Conservation (phyloP, 2,329 filamentous ascomycete species). For the Colletotrichum godetiae region DNA sequence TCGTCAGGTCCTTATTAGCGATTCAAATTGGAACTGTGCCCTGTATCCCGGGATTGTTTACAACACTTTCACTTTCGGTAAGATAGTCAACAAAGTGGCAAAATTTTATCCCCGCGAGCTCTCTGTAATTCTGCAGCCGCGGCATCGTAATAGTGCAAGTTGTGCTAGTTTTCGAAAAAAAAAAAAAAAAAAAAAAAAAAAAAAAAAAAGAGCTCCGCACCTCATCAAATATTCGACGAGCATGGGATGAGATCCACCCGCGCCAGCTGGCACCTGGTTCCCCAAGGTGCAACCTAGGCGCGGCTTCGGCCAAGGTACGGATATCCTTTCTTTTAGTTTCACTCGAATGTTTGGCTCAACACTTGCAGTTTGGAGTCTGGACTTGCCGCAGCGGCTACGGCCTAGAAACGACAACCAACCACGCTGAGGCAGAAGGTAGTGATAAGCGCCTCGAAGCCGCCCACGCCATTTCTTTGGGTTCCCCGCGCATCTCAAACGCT, state of each 20-base stretch:
- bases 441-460: background rate
- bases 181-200: background rate
- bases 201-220: background rate
- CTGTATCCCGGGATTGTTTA: background rate
- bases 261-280: background rate
- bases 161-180: background rate
- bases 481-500: too few relatives aligned
- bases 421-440: too few relatives aligned
- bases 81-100: background rate
- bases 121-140: too few relatives aligned
- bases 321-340: background rate
- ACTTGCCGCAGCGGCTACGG: too few relatives aligned
- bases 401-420: too few relatives aligned
- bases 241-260: background rate
- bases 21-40: background rate
- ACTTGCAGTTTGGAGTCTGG: background rate
- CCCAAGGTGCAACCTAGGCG: background rate
- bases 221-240: background rate
- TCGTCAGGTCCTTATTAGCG: background rate
- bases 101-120: background rate
- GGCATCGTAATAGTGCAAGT: background rate
- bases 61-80: background rate
- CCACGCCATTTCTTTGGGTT: background rate
- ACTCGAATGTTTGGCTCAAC: background rate
- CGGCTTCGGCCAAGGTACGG: background rate